Evolutionary conservation across 1,284 basidiomycete species (phyloP), one percentile per base, ranked within the genome.

Genomic region (Marasmius sp.): DNA sequence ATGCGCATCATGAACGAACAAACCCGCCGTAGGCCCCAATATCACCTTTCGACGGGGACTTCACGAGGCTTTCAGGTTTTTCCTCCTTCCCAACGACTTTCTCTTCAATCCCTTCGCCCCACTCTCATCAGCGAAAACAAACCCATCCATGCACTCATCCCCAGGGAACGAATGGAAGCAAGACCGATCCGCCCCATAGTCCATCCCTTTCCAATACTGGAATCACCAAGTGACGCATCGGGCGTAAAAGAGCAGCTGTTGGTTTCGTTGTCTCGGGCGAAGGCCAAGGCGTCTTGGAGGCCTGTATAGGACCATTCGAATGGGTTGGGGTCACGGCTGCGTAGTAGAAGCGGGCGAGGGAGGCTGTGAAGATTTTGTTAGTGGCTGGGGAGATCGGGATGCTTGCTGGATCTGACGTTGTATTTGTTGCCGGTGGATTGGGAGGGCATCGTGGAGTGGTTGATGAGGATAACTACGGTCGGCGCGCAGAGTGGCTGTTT

Each of bases 161-260:
- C 94, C 92, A 14, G 90, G 82, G 74, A 98, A 98, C 2, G 94
- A 91, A 77, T 98, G 94, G 73, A 98, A 98, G 83, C 91, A 97
- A 1, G 92, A 85, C 65, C 95, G 84, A 72, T 98, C 97, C 71
- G 92, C 85, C 71, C 88, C 84, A 74, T 95, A 95, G 64, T 92
- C 87, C 65, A 97, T 88, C 51, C 88, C 89, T 43, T 92, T 85
- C 67, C 96, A 97, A 2, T 98, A 75, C 72, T 97, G 95, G 69
- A 98, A 94, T 66, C 95, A 89, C 97, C 97, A 99, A 50, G 96
- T 87, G 36, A 96, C 85, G 10, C 95, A 95, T 56, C 93, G 79
- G 1, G 92, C 93, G 12, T 86, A 71, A 96, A 86, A 71, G 82
- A 83, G 50, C 88, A 80, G 3, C 82, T 81, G 36, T 83, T 84